Base-by-base conservation (phyloP, 345 rosid species). In the Camelina sativa region DNA sequence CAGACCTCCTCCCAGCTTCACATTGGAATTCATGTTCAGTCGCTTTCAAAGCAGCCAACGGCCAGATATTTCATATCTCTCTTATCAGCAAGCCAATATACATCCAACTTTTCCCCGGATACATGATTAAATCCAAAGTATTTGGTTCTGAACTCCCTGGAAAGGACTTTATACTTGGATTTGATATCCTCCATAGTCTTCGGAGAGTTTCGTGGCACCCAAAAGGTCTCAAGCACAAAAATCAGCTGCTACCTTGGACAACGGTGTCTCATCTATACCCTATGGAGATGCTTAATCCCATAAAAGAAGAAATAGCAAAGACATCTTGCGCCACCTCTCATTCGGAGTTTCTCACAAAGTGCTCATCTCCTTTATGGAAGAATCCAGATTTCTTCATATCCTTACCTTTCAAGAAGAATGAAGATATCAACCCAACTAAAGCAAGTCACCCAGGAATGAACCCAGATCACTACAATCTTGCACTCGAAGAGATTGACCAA, bases 131-230 rank as follows among this genome's bases (percentile, higher is more conserved):
- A 2, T 3, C 19, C 4, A 57, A 32, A 32, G 23, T 16, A 8
- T 58, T 34, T 5, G 15, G 43, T 2, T 34, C 40, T 58, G 43
- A n/a, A 2, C 22, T 58, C 1, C 63, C 10, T 8, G 23, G 63
- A n/a, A 58, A 34, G n/a, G 22, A 58, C 1, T 34, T 58, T n/a
- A 58, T 58, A 58, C 63, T 58, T 16, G 63, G 41, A 7, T 32
- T 57, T 57, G 56, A 34, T 16, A 4, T 57, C 6, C 3, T 58
- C 0, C 63, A 58, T 5, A 15, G 7, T 2, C 40, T 56, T 1
- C 30, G 15, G 3, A 15, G 4, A 25, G 62, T 56, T 6, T 56
- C 62, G 3, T 56, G 40, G 40, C 17, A 56, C 2, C 40, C 40
- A 0, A 56, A 30, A 30, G 11, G 19, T 0, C 17, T 56, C 0